Evolutionary conservation across 176 grass and related monocot genomes (phyloP).

Genomic region (Canna indica): DNA sequence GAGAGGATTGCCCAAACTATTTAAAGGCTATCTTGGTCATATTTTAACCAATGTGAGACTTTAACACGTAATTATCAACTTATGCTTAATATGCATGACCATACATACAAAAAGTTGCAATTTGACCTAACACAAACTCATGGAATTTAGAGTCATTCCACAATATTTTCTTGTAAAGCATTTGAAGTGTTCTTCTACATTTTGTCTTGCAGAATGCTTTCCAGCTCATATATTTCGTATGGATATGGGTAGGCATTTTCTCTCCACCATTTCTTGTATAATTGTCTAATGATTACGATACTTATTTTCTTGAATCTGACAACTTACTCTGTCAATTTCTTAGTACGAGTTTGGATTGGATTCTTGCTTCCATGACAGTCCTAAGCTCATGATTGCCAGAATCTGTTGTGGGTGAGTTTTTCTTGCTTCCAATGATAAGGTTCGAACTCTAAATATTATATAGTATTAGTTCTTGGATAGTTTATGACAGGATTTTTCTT

Average conservation of each 20-base stretch:
- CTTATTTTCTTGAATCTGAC: background rate
- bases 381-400: slow-evolving; percentile 37
- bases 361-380: slow-evolving; percentile 83
- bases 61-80: too few relatives aligned
- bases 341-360: slow-evolving; percentile 92
- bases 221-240: slow-evolving; percentile 92
- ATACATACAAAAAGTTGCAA: background rate
- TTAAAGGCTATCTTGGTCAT: too few relatives aligned
- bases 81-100: background rate
- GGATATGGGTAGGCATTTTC: slow-evolving; percentile 60
- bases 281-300: background rate
- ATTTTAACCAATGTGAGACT: too few relatives aligned
- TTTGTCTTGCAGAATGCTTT: slow-evolving; percentile 61
- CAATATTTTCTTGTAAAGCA: too few relatives aligned
- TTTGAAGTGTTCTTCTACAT: background rate
- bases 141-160: background rate
- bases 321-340: slow-evolving; percentile 1
- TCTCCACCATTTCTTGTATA: background rate
- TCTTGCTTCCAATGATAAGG: too few relatives aligned
- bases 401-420: slow-evolving; percentile 68
- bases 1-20: too few relatives aligned
- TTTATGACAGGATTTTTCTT: too few relatives aligned
- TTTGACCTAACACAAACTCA: background rate
- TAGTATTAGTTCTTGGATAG: too few relatives aligned
- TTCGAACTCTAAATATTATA: too few relatives aligned